Percentiles rank a stretch among this genome's conserved stretches.
phyloP scores from a whole-genome alignment of 139 green algal species.

The Chlorella sp. region DNA sequence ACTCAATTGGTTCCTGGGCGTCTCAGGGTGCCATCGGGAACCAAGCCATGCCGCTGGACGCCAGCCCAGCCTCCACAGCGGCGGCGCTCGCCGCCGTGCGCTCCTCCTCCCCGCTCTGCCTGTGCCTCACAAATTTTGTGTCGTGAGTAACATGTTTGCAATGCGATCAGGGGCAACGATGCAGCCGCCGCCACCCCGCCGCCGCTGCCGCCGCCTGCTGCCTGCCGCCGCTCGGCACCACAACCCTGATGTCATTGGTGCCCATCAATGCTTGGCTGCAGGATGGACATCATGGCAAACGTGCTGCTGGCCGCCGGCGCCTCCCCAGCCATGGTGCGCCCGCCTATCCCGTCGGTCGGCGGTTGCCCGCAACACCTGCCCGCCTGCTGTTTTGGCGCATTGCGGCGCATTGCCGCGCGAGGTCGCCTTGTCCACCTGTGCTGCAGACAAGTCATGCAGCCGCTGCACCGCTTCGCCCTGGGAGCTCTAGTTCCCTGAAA shows the following conservation, averaged over 20 bases:
- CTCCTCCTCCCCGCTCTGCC: conserved; percentile 50
- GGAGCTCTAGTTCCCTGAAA: not conserved
- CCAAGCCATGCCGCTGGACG: not conserved
- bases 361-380: not conserved
- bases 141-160: not conserved
- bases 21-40: too few relatives aligned
- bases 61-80: not conserved
- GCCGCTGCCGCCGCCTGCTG: not conserved
- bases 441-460: not conserved
- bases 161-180: not conserved
- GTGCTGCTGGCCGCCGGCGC: conserved; percentile 74
- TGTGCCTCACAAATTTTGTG: conserved; percentile 87
- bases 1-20: too few relatives aligned
- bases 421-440: not conserved
- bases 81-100: not conserved
- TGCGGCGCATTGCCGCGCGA: not conserved
- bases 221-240: not conserved
- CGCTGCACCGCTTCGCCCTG: not conserved
- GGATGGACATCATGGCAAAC: conserved; percentile 85
- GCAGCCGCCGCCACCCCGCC: not conserved
- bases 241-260: too few relatives aligned
- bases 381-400: conserved; percentile 1
- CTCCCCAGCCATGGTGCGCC: conserved; percentile 79
- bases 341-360: not conserved
- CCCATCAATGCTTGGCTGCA: too few relatives aligned